Base-by-base conservation (phyloP, 2,329 filamentous ascomycete species). In the Venturia aucupariae region DNA sequence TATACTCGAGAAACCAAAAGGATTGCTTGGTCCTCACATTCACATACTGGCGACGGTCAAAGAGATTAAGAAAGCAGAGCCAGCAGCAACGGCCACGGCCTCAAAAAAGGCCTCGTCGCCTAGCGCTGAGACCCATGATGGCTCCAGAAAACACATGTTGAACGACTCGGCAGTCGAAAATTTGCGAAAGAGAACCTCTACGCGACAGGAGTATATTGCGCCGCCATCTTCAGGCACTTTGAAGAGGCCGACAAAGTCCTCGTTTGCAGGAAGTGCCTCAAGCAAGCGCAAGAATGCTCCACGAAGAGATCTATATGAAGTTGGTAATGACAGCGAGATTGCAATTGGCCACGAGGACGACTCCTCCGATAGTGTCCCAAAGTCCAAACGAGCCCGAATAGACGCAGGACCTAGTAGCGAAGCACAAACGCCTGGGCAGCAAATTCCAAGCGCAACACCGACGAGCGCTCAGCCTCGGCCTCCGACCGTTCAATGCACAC, bases 1-100 rank as follows among this genome's bases (percentile, higher is more conserved):
- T 57, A 57, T 57, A 19, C 51, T 57, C 19, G 51, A 57, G 30
- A 57, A 57, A 24, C 51, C 51, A 3, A 35, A 57, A 57, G 51
- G 51, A 32, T 13, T 57, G 19, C 15, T 57, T 6, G 51, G 51
- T 19, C 51, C 51, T 57, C 51, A 57, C 19, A 57, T 57, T 35
- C 51, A 57, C 8, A 57, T 57, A 35, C 30, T 32, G 35, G 51
- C 51, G 27, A 57, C 30, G 27, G 30, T 57, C 30, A 11, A 19
- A n/a, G 30, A 35, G 51, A 35, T 10, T 10, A 30, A 35, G 51
- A 35, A n/a, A 35, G 11, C 15, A 11, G 15, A n/a, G 15, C 17
- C 15, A 11, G 27, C 51, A 5, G 24, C 30, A 35, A n/a, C 51
- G 15, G 30, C 15, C 35, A 10, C 30, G n/a, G n/a, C n/a, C n/a